Base-by-base conservation (phyloP, 345 rosid species). In the Carallia pectinifolia region DNA sequence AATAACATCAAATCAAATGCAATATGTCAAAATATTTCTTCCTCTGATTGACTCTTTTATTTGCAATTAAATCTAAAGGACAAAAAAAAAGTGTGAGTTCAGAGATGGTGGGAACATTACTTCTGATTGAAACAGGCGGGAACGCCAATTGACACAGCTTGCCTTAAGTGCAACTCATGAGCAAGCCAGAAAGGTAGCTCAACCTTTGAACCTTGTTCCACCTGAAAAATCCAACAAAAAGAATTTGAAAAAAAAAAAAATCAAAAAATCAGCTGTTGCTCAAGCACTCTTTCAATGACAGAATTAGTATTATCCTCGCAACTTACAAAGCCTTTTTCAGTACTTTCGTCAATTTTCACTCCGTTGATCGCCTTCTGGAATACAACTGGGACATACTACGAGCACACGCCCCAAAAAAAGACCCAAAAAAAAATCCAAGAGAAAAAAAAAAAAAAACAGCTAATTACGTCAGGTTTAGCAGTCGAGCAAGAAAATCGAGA, bases 131-230 rank as follows among this genome's bases (percentile, higher is more conserved):
- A 93, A 82, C 91, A 93, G 33, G 85, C 69, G 31, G 96, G 97
- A 65, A 84, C 86, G 68, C 74, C 77, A 12, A 86, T 79, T n/a
- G 90, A 70, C 19, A 79, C 83, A 61, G 87, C 90, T 78, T 94
- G 87, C 70, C 96, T 85, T 79, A 81, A 64, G 75, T 82, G 71
- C 71, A 93, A 77, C 75, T 88, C 97, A 16, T 77, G 83, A 58
- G 95, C 90, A 74, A 94, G 94, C 97, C 98, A 91, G 64, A 90
- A 82, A 17, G 90, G 97, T 37, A 91, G 65, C 86, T 89, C 97
- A 0, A 83, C 76, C 75, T 86, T 91, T 7, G 96, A 81, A 2
- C 96, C 96, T 83, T 84, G 88, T 50, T 89, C 91, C 64, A 81
- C 90, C 97, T 93, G 61, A 71, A 29, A 66, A 63, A 10, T 30